Conservation (phyloP, 257 asterid species). For the Asclepias syriaca region DNA sequence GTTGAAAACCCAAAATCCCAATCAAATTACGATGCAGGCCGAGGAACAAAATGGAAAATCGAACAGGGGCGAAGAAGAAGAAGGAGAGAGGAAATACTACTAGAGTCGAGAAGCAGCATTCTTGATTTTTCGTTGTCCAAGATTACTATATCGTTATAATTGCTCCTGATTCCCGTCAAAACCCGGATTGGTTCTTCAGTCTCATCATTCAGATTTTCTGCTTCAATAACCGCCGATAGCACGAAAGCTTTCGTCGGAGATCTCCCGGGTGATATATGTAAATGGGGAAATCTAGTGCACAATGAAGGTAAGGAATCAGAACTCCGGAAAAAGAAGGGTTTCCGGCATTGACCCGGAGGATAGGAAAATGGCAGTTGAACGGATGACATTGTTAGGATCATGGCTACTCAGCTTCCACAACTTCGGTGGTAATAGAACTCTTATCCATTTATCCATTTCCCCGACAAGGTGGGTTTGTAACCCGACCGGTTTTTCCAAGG, state of each 20-base stretch:
- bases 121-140: conserved; percentile 52
- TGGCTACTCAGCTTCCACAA: neutral
- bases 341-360: neutral
- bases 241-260: neutral
- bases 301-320: neutral
- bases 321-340: neutral
- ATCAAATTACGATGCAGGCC: neutral
- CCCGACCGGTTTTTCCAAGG: too few relatives aligned
- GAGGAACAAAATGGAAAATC: neutral
- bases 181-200: conserved; percentile 32
- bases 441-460: conserved; percentile 5
- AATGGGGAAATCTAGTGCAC: neutral
- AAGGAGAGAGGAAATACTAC: conserved; percentile 33
- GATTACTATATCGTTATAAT: conserved; percentile 49
- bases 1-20: neutral
- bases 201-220: conserved; percentile 20
- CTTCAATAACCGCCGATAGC: neutral
- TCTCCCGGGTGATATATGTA: neutral
- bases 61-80: neutral
- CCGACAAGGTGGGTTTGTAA: neutral
- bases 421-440: neutral
- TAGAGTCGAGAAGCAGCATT: conserved; percentile 63
- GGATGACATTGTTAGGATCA: neutral
- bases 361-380: neutral
- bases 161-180: conserved; percentile 38